phyloP scores from a whole-genome alignment of 176 grass and related monocot genomes.

The Eragrostis nindensis region DNA sequence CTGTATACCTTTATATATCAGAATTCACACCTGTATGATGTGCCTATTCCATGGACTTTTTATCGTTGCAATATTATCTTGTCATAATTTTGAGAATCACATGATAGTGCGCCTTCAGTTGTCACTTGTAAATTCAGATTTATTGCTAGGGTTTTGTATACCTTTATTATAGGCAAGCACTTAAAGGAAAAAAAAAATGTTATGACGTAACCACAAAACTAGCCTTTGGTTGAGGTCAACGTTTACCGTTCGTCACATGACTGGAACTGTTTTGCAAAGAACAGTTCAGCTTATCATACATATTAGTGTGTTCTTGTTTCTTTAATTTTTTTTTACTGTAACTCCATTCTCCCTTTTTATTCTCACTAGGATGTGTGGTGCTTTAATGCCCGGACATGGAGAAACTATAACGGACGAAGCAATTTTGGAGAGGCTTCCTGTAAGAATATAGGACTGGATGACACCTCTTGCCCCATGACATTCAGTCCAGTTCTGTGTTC shows the following conservation, averaged over 20 bases:
- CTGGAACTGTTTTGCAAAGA: slow-evolving; percentile 19
- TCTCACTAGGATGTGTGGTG: slow-evolving; percentile 66
- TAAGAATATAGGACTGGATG: slow-evolving; percentile 47
- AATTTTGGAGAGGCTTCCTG: slow-evolving; percentile 83
- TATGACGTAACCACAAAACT: not conserved
- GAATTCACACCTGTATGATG: not conserved
- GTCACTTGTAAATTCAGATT: not conserved
- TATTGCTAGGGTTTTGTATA: slow-evolving; percentile 27
- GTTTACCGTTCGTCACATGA: slow-evolving; percentile 20
- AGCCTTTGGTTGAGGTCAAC: not conserved
- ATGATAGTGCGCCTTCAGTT: slow-evolving; percentile 3
- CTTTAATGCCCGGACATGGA: slow-evolving; percentile 77
- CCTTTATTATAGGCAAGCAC: not conserved
- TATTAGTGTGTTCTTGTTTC: slow-evolving; percentile 23
- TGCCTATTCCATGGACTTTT: not conserved
- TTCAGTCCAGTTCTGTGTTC: not conserved
- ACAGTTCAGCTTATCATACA: slow-evolving; percentile 2
- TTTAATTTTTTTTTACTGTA: slow-evolving; percentile 30
- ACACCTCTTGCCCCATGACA: slow-evolving; percentile 2
- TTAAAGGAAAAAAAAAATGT: not conserved
- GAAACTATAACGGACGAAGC: slow-evolving; percentile 70
- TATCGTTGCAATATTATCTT: not conserved
- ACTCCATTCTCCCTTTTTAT: not conserved
- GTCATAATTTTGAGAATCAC: slow-evolving; percentile 18
- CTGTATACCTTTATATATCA: not conserved